phyloP scores from a whole-genome alignment of 352 stramenopile species.

The Phytophthora meadii region DNA sequence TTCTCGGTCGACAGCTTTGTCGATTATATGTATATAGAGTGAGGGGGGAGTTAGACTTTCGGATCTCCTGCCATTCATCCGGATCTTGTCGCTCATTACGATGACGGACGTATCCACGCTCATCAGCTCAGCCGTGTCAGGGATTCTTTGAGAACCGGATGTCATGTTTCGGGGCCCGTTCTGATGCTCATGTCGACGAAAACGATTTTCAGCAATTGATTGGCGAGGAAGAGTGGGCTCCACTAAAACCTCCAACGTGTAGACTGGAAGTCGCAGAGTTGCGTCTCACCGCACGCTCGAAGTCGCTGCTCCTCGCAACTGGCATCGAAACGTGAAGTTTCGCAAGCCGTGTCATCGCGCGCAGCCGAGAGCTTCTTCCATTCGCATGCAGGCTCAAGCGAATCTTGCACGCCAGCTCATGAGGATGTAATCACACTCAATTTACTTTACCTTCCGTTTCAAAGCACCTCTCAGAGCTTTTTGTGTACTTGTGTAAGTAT shows the following conservation, averaged over 20 bases:
- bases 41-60: no score
- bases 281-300: neutral
- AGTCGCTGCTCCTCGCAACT: neutral
- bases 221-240: constrained; percentile 17
- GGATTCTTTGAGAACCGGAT: constrained; percentile 10
- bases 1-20: neutral
- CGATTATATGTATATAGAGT: no score
- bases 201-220: constrained; percentile 20
- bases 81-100: neutral
- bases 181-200: constrained; percentile 12
- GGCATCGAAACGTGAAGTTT: constrained; percentile 4
- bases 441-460: no score
- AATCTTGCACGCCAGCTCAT: no score
- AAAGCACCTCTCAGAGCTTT: no score
- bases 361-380: neutral
- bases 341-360: constrained; percentile 3
- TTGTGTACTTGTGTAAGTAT: no score
- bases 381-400: constrained; percentile 5
- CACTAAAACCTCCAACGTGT: neutral
- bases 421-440: no score
- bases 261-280: neutral
- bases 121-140: constrained; percentile 14
- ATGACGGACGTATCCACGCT: neutral
- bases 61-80: neutral
- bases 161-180: neutral